Conservation (phyloP, 2,329 filamentous ascomycete species). For the Monilinia polystroma region DNA sequence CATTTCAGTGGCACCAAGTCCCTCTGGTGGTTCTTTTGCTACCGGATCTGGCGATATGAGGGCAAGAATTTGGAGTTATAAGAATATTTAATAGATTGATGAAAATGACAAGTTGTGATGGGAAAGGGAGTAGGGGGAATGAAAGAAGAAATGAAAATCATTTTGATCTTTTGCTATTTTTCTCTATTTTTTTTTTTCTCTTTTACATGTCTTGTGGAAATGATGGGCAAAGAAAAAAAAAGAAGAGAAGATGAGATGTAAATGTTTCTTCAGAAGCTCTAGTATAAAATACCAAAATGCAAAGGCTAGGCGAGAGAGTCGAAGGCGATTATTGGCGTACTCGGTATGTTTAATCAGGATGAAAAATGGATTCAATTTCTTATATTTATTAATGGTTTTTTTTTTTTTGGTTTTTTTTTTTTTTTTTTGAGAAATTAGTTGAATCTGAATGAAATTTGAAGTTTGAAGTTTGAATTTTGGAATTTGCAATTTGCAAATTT, state of each 20-base stretch:
- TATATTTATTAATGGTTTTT: too few species aligned
- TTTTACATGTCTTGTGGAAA: neutral
- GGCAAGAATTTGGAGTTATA: conserved; percentile 93
- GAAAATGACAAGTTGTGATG: too few species aligned
- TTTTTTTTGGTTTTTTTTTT: too few species aligned
- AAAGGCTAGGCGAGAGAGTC: neutral
- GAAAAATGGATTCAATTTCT: neutral
- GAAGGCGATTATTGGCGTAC: conserved; percentile 9
- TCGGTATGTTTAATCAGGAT: neutral
- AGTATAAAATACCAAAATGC: neutral
- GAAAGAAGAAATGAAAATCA: neutral
- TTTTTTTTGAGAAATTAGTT: too few species aligned
- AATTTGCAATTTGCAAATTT: too few species aligned
- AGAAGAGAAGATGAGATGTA: neutral
- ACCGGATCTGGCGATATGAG: conserved; percentile 98
- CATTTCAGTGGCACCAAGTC: conserved; percentile 94
- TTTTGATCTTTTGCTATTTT: too few species aligned
- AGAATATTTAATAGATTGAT: conserved; percentile 36
- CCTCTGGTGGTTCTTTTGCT: conserved; percentile 79
- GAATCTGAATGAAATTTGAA: too few species aligned
- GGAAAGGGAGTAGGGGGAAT: neutral
- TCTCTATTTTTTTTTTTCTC: neutral
- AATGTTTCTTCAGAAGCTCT: neutral
- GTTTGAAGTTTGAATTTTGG: too few species aligned
- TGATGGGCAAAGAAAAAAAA: neutral